A percentile compares a stretch with the other conserved stretches of the same genome.
Conservation (phyloP, 306 rosid species). For the Hippophae rhamnoides region DNA sequence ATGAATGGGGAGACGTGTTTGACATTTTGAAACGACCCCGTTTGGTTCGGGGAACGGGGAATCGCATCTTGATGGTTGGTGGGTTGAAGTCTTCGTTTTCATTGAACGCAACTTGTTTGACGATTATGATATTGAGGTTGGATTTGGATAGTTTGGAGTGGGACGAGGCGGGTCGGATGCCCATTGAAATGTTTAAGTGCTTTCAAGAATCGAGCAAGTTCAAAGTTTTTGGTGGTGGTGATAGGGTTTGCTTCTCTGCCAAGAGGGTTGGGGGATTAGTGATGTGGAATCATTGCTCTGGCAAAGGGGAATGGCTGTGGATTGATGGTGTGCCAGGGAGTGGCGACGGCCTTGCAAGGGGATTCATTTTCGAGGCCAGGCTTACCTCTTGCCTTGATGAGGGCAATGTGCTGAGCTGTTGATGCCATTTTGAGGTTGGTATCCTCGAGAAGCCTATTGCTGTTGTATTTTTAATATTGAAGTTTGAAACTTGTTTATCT, state of each 20-base stretch:
- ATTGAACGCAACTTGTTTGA: conserved; percentile 60
- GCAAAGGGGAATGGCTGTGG: conserved; percentile 62
- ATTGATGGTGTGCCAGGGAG: conserved; percentile 47
- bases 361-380: conserved; percentile 68
- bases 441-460: neutral
- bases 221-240: conserved; percentile 72
- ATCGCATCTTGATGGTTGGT: conserved; percentile 63
- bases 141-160: conserved; percentile 63
- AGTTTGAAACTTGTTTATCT: neutral
- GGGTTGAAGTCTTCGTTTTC: conserved; percentile 73
- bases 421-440: conserved; percentile 2
- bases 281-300: conserved; percentile 48
- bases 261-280: conserved; percentile 62
- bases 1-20: conserved; percentile 84
- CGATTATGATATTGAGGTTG: conserved; percentile 58
- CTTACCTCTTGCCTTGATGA: conserved; percentile 54
- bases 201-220: conserved; percentile 74
- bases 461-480: neutral
- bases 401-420: neutral
- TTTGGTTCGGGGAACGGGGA: conserved; percentile 50
- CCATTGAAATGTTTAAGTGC: conserved; percentile 58
- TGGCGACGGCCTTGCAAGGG: conserved; percentile 61
- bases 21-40: conserved; percentile 72
- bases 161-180: conserved; percentile 89
- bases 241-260: conserved; percentile 66